Evolutionary conservation across 2,329 filamentous ascomycete genomes (phyloP).

Genomic region (Biscogniauxia marginata): DNA sequence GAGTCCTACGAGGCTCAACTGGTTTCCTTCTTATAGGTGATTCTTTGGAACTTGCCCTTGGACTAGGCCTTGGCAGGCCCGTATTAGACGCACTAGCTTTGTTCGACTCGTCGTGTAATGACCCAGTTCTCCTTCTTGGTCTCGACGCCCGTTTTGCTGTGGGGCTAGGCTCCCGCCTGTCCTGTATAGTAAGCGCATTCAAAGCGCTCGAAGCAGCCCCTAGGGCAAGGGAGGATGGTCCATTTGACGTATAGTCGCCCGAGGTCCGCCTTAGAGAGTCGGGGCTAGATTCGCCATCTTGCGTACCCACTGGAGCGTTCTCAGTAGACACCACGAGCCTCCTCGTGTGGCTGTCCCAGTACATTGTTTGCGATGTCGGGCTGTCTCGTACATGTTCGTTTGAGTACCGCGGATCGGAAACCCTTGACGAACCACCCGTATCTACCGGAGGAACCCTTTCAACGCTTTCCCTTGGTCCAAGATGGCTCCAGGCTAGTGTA

Average conservation of each 20-base stretch:
- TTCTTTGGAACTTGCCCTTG: slow-evolving; percentile 16
- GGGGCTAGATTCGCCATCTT: slow-evolving; percentile 28
- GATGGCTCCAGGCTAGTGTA: slow-evolving; percentile 58
- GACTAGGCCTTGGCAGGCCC: slow-evolving; percentile 7
- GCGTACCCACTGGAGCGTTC: slow-evolving; percentile 27
- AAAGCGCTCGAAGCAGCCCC: slow-evolving; percentile 58
- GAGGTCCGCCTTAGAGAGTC: slow-evolving; percentile 36
- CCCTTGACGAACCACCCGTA: slow-evolving; percentile 7
- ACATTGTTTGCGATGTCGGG: slow-evolving; percentile 33
- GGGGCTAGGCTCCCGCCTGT: slow-evolving; percentile 23
- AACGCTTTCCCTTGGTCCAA: slow-evolving; percentile 41
- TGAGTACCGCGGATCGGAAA: slow-evolving; percentile 31
- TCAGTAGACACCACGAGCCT: slow-evolving; percentile 46
- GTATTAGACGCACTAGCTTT: slow-evolving; percentile 11
- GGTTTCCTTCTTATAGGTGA: slow-evolving; percentile 19
- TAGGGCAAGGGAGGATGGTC: slow-evolving; percentile 49
- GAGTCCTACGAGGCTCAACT: slow-evolving; percentile 8
- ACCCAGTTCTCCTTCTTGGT: slow-evolving; percentile 15
- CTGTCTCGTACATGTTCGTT: slow-evolving; percentile 30
- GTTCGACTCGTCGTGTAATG: slow-evolving; percentile 19
- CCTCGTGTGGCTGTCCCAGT: slow-evolving; percentile 57
- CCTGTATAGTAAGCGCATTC: slow-evolving; percentile 35
- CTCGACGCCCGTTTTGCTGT: slow-evolving; percentile 13
- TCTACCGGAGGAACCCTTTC: slow-evolving; percentile 28
- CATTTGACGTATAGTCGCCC: slow-evolving; percentile 38